Evolutionary conservation across 176 grass and related monocot species (phyloP).

Genomic region (Olyra latifolia): DNA sequence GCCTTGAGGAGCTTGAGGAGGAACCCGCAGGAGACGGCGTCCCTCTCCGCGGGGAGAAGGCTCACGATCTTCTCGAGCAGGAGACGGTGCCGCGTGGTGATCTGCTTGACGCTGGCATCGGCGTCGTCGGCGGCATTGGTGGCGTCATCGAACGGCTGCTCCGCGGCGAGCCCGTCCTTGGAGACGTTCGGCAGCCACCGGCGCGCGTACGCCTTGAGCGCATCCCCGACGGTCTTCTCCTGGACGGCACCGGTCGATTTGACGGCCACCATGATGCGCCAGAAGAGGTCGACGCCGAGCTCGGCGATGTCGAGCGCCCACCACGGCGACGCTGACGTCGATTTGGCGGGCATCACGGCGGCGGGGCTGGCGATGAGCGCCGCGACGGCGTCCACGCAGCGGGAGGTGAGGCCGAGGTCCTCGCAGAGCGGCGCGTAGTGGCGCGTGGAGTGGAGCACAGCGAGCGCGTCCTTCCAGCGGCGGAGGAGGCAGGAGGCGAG

Average conservation of each 20-base stretch:
- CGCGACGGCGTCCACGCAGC: conserved; percentile 73
- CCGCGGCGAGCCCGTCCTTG: conserved; percentile 34
- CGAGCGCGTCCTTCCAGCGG: conserved; percentile 89
- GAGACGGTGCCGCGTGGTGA: conserved; percentile 52
- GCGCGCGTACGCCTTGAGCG: conserved; percentile 64
- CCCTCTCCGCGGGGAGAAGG: conserved; percentile 63
- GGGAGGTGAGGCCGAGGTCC: conserved; percentile 70
- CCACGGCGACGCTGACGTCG: conserved; percentile 49
- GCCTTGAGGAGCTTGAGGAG: conserved; percentile 85
- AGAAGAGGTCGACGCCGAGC: conserved; percentile 81
- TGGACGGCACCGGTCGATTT: conserved; percentile 70
- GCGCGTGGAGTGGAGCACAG: conserved; percentile 66
- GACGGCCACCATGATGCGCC: conserved; percentile 90
- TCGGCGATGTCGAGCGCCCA: conserved; percentile 82
- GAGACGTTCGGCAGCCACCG: conserved; percentile 65
- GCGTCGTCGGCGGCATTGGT: not conserved
- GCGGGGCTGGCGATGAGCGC: conserved; percentile 52
- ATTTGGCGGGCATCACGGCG: not conserved
- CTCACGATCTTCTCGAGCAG: conserved; percentile 87
- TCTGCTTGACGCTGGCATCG: conserved; percentile 34
- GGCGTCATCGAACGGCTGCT: conserved; percentile 32
- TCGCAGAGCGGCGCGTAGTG: conserved; percentile 56
- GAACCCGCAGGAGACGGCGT: conserved; percentile 77
- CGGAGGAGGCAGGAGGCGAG: conserved; percentile 83
- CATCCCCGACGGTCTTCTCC: conserved; percentile 68